These are phyloP conservation scores for Xylaria sp. DNA, from an alignment of 2,329 filamentous ascomycete genomes.

Conservation along the genomic window DNA sequence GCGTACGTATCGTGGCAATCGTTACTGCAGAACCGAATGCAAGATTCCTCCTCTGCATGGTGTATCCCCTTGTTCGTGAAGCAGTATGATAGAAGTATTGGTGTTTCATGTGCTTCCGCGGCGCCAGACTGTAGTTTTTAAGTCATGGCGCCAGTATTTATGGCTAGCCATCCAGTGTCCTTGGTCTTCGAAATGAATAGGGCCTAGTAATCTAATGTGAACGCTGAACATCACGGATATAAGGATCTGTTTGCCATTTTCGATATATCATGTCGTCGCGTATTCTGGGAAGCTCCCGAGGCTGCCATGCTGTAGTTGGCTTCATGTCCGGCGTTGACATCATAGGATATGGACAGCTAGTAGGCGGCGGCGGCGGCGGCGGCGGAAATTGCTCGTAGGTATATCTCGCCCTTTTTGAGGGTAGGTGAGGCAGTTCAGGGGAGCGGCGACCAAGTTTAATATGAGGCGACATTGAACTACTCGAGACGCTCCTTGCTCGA, in stretches of 20 bases:
- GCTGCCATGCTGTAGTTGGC: constrained; percentile 51
- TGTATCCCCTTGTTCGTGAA: constrained; percentile 1
- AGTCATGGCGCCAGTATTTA: too few species aligned
- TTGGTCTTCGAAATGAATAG: constrained; percentile 7
- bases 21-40: background rate
- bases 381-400: constrained; percentile 60
- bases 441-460: constrained; percentile 48
- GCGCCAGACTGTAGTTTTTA: too few species aligned
- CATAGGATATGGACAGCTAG: constrained; percentile 47
- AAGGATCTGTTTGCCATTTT: constrained; percentile 64
- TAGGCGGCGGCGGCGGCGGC: constrained; percentile 49
- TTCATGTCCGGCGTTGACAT: constrained; percentile 53
- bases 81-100: background rate
- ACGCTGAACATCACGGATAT: constrained; percentile 52
- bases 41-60: background rate
- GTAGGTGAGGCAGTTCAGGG: constrained; percentile 48
- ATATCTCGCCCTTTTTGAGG: constrained; percentile 62
- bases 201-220: constrained; percentile 18
- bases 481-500: constrained; percentile 57
- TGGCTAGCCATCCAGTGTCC: too few species aligned
- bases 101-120: too few species aligned
- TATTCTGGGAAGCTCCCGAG: constrained; percentile 59
- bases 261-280: constrained; percentile 61
- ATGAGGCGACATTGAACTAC: constrained; percentile 61
- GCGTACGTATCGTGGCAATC: background rate